Percentiles rank a stretch among this genome's conserved stretches.
Evolutionary conservation across 2,329 filamentous ascomycete species (phyloP).

Genomic region (Diaporthe aspalathi): DNA sequence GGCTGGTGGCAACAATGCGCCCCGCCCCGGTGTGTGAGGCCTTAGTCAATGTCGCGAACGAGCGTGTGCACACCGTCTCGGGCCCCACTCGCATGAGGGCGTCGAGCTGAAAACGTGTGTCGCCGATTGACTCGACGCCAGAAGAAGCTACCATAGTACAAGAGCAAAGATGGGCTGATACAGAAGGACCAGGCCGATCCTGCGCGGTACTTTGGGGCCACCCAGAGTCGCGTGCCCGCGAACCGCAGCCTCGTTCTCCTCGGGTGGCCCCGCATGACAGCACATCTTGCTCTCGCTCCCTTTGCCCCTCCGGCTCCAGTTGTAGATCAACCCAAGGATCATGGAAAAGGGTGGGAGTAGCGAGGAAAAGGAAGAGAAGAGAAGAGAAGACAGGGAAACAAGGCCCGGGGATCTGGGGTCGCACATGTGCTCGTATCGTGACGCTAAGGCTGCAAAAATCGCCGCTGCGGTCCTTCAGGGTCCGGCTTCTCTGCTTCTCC

Average conservation of each 20-base stretch:
- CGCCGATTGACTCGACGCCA: conserved; percentile 12
- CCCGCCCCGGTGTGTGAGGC: conserved; percentile 4
- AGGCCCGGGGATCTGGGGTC: background rate
- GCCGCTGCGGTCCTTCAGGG: background rate
- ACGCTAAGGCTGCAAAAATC: background rate
- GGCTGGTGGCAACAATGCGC: conserved; percentile 2
- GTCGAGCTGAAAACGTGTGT: background rate
- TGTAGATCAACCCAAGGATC: conserved; percentile 1
- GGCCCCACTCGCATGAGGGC: background rate
- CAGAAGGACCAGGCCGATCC: conserved; percentile 5
- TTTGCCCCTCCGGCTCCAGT: conserved; percentile 8
- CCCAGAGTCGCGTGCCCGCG: conserved; percentile 21
- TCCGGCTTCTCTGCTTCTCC: conserved; percentile 10
- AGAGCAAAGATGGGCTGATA: conserved; percentile 6
- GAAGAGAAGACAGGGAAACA: background rate
- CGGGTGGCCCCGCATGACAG: background rate
- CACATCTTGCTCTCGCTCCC: conserved; percentile 20
- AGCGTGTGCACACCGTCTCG: background rate
- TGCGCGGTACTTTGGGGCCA: conserved; percentile 5
- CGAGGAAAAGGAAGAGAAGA: background rate
- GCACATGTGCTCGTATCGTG: conserved; percentile 21
- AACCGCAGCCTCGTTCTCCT: conserved; percentile 1
- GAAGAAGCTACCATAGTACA: background rate
- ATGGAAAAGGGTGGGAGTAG: background rate
- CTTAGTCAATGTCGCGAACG: too few relatives aligned